These are phyloP conservation scores for Diplotaxis tenuifolia DNA, from an alignment of 345 rosid genomes.

Conservation along the genomic window DNA sequence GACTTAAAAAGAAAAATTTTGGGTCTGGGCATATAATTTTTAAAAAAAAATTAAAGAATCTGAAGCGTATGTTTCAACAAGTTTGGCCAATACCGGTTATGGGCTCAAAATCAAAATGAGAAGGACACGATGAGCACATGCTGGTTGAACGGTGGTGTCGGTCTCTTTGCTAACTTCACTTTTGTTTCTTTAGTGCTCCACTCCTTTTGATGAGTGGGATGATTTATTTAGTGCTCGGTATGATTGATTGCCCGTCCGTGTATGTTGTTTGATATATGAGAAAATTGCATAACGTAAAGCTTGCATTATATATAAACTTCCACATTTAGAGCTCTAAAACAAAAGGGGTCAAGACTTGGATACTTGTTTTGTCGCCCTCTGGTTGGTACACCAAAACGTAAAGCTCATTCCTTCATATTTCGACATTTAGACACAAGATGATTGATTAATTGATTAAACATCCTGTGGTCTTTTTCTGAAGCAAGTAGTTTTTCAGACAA, in stretches of 20 bases:
- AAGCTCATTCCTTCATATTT: neutral
- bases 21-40: no score
- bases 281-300: no score
- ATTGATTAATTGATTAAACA: neutral
- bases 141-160: constrained; percentile 17
- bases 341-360: neutral
- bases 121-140: constrained; percentile 16
- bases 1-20: no score
- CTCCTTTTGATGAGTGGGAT: constrained; percentile 23
- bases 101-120: constrained; percentile 7
- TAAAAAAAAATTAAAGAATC: no score
- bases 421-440: neutral
- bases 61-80: no score
- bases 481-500: neutral
- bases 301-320: neutral
- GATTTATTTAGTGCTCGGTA: no score
- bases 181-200: neutral
- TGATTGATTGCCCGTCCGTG: neutral
- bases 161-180: constrained; percentile 22
- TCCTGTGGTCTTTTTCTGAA: neutral
- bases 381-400: constrained; percentile 16
- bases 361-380: neutral
- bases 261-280: no score
- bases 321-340: neutral
- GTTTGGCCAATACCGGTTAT: no score